Evolutionary conservation across 2,329 filamentous ascomycete genomes (phyloP).

Genomic region (Neocucurbitaria cava): DNA sequence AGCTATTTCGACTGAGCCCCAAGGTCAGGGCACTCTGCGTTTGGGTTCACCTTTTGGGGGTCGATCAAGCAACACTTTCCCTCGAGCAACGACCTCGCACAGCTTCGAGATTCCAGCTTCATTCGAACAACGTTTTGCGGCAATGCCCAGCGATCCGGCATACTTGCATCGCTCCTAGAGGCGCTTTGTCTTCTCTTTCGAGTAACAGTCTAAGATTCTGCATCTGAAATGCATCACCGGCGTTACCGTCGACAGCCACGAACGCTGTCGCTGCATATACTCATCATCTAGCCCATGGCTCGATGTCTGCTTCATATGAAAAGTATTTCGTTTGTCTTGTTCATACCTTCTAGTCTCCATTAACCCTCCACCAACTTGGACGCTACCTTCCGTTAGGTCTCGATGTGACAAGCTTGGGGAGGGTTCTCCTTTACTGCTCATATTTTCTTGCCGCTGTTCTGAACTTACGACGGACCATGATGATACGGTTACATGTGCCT

Average conservation of each 20-base stretch:
- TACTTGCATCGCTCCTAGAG: constrained; percentile 32
- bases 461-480: constrained; percentile 32
- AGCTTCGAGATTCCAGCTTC: constrained; percentile 47
- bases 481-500: constrained; percentile 35
- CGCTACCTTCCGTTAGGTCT: constrained; percentile 19
- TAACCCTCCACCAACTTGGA: constrained; percentile 19
- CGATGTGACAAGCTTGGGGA: constrained; percentile 11
- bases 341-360: constrained; percentile 25
- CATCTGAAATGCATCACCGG: constrained; percentile 40
- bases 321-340: constrained; percentile 45
- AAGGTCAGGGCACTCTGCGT: constrained; percentile 51
- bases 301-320: constrained; percentile 27
- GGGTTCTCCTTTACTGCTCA: constrained; percentile 15
- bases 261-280: constrained; percentile 30
- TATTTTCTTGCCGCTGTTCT: constrained; percentile 22
- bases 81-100: constrained; percentile 50
- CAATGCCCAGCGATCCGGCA: constrained; percentile 31
- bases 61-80: constrained; percentile 55
- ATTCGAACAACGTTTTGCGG: constrained; percentile 50
- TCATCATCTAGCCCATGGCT: constrained; percentile 27
- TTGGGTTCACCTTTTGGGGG: constrained; percentile 58
- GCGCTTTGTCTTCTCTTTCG: constrained; percentile 21
- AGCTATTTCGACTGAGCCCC: constrained; percentile 20
- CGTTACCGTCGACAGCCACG: constrained; percentile 38
- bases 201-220: constrained; percentile 28